phyloP scores from a whole-genome alignment of 495 filamentous ascomycete species.

The Cladorrhinum samala region DNA sequence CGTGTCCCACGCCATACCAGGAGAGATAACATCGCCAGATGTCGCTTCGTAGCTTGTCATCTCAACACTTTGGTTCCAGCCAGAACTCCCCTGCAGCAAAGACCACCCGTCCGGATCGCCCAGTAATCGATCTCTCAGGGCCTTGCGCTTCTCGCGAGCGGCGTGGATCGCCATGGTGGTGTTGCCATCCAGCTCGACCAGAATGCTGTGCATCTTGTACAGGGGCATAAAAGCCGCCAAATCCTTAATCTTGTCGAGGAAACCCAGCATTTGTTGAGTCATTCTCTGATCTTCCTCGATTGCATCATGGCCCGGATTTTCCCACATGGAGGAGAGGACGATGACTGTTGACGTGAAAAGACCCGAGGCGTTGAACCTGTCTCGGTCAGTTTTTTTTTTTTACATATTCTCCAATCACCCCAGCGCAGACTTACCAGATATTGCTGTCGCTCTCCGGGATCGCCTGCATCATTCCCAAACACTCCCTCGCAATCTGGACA shows the following conservation, averaged over 20 bases:
- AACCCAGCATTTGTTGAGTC: slow-evolving; percentile 7
- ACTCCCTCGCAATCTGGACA: slow-evolving; percentile 21
- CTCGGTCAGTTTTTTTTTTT: neutral
- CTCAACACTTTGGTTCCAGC: neutral
- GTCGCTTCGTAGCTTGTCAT: no score
- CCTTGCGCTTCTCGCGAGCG: slow-evolving; percentile 1
- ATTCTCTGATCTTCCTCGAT: slow-evolving; percentile 19
- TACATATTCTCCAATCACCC: neutral
- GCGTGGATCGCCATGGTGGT: slow-evolving; percentile 12
- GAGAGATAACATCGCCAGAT: no score
- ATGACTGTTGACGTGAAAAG: slow-evolving; percentile 27
- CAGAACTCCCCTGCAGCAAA: neutral
- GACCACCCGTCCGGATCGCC: neutral
- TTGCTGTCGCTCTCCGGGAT: slow-evolving; percentile 17
- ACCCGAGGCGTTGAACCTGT: slow-evolving; percentile 24
- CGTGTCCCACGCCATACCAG: no score
- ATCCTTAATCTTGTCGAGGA: slow-evolving; percentile 20
- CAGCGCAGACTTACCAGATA: slow-evolving; percentile 21
- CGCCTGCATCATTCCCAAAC: slow-evolving; percentile 12
- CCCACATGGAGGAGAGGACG: slow-evolving; percentile 23
- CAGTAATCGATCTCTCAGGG: neutral
- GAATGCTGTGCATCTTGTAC: slow-evolving; percentile 15
- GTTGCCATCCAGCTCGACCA: slow-evolving; percentile 13
- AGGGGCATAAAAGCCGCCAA: slow-evolving; percentile 14
- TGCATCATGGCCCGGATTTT: slow-evolving; percentile 17